Evolutionary conservation across 305 asterid species (phyloP), one percentile per base, ranked within the genome.

Genomic region (Fraxinus xanthoxyloides): DNA sequence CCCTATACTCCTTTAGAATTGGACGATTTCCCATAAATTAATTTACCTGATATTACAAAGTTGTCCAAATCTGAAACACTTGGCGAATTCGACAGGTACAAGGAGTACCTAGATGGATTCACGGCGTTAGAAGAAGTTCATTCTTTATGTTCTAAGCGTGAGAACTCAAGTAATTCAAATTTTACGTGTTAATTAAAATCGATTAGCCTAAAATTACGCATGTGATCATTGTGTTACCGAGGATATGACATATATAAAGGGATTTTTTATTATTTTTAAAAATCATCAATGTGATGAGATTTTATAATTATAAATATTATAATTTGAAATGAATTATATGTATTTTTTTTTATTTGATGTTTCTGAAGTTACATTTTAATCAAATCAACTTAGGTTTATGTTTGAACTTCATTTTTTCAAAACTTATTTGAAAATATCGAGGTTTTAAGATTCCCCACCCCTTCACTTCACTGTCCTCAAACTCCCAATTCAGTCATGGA

Each of bases 11-110:
- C 92, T 19, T 51, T 90, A 26, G 86, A 81, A 7, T 2, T 89
- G 72, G 91, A 89, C 10, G 91, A 89, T 46, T 90, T 90, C 81
- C 91, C 91, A 5, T 80, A 82, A 51, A 80, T 90, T 46, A 91
- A 90, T 82, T 46, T 87, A 26, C 56, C 78, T 7, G 81, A 79
- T 12, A 69, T 54, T 19, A 12, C 72, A 2, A 77, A 59, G 48
- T 19, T 26, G 10, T 34, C 46, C 5, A 77, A 51, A 38, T 24
- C 36, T 26, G 46, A 51, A 51, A 51, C 63, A 59, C 24, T 63
- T 24, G 82, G 81, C 84, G 30, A 85, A 82, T 34, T 77, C 79
- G 91, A 85, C 2, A 85, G 86, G 61, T 83, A 83, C 26, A 85
- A 73, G 74, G 90, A 84, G 21, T 63, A 77, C 48, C 7, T 77